Base-by-base conservation (phyloP, 208 protist species). In the Wallacemonas sp. region DNA sequence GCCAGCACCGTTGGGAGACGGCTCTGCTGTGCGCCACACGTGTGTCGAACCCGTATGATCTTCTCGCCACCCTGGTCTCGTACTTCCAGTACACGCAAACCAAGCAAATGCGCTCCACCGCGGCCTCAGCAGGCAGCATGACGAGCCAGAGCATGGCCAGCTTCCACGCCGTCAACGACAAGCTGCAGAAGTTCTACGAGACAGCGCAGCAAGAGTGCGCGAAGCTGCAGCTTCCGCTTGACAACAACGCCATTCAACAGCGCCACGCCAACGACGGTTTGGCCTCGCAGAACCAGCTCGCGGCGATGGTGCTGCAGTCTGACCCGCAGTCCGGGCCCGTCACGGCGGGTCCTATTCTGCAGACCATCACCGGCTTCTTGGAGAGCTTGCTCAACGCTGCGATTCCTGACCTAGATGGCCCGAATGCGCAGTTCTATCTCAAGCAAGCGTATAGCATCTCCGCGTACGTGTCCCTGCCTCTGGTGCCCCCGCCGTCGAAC, bases 201-300 rank as follows among this genome's bases (percentile, higher is more conserved):
- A 62, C 82, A 47, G 70, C 93, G 34, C 74, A 78, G 19, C 65
- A 55, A 17, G 82, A 90, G 73, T 90, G 82, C 49, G 51, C 36
- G 15, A 68, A 79, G 36, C 60, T 91, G 42, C 79, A 92, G 72
- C 75, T 95, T 17, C 75, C 86, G 24, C 72, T 95, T 19, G 90
- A 95, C 66, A 65, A 64, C 46, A 65, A 56, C 15, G 77, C 66
- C n/a, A 90, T 95, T 34, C 86, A 93, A 70, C 86, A 82, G 55
- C 84, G 78, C 12, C 90, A 95, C 75, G 84, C 86, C 11, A 81
- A 53, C 54, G 90, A 95, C 67, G 90, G 90, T 2, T 59, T 95
- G 28, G 86, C 84, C 19, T 93, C 90, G 36, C 80, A 91, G 66
- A 93, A 93, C 74, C 86, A 93, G 38, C 58, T 95, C 26, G 90